Percentiles rank a stretch among this genome's conserved stretches.
Evolutionary conservation across 2,329 filamentous ascomycete species (phyloP).

Genomic region (Cladosporium austrohemisphaericum): DNA sequence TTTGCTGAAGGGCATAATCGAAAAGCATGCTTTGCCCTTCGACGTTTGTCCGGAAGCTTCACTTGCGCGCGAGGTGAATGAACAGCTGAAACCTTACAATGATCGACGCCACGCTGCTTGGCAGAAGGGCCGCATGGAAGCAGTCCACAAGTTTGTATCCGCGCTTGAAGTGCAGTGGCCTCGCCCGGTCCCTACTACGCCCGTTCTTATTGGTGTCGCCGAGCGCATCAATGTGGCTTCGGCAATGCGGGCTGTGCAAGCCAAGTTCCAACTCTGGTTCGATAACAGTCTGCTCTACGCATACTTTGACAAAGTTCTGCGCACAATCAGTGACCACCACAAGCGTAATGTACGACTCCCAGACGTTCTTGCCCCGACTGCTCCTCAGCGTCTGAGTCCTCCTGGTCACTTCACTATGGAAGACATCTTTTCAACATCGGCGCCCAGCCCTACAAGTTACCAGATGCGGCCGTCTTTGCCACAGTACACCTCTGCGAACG

Average conservation of each 20-base stretch:
- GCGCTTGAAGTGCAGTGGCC: background rate
- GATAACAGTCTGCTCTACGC: slow-evolving; percentile 19
- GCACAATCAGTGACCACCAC: background rate
- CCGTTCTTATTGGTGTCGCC: background rate
- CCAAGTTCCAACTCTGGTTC: slow-evolving; percentile 19
- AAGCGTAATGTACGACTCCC: background rate
- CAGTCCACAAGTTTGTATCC: background rate
- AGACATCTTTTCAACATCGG: slow-evolving; percentile 12
- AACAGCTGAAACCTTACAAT: slow-evolving; percentile 31
- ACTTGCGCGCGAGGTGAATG: slow-evolving; percentile 23
- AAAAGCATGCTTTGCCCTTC: slow-evolving; percentile 31
- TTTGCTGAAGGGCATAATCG: slow-evolving; percentile 33
- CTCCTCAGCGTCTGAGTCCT: background rate
- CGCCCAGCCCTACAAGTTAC: too few species aligned
- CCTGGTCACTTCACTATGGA: slow-evolving; percentile 1
- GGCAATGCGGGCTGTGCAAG: background rate
- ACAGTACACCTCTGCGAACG: too few species aligned
- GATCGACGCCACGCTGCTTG: slow-evolving; percentile 13
- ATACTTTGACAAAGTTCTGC: slow-evolving; percentile 16
- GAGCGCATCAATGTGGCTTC: background rate
- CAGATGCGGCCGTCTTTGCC: too few species aligned
- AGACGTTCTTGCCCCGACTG: background rate
- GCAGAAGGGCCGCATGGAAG: too few species aligned
- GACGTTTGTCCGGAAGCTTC: slow-evolving; percentile 26
- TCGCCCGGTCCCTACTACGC: background rate